These are phyloP conservation scores for Gracilariopsis chorda DNA, from an alignment of 23 red algal genomes.

Conservation along the genomic window DNA sequence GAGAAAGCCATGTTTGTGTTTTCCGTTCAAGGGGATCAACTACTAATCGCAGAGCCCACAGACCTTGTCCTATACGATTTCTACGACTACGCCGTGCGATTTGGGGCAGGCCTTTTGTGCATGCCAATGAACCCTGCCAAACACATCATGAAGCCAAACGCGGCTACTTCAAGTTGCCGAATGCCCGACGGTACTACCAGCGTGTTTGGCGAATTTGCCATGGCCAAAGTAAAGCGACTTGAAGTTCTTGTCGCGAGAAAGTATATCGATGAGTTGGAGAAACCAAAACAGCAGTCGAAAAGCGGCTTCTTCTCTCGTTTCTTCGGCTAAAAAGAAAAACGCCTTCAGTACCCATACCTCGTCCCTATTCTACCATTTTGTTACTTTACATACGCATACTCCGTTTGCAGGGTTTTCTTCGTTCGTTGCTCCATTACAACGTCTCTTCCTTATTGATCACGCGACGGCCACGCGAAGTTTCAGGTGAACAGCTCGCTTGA, in stretches of 20 bases:
- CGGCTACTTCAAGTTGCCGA: slow-evolving; percentile 17
- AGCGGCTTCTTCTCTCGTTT: slow-evolving; percentile 30
- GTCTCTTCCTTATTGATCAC: not conserved
- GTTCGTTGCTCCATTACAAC: not conserved
- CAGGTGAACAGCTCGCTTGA: slow-evolving; percentile 48
- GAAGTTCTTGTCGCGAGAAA: slow-evolving; percentile 34
- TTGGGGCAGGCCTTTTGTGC: slow-evolving; percentile 41
- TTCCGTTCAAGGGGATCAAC: not conserved
- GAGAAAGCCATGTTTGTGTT: slow-evolving; percentile 40
- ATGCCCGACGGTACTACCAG: slow-evolving; percentile 40
- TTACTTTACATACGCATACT: no score
- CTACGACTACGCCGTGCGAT: slow-evolving; percentile 59
- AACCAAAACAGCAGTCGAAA: not conserved
- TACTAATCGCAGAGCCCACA: slow-evolving; percentile 20
- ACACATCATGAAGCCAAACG: slow-evolving; percentile 39
- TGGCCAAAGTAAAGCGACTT: slow-evolving; percentile 35
- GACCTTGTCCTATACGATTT: slow-evolving; percentile 54
- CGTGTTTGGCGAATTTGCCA: slow-evolving; percentile 38
- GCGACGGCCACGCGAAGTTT: slow-evolving; percentile 36
- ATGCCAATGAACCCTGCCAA: slow-evolving; percentile 67
- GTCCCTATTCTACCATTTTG: no score
- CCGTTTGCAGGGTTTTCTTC: no score
- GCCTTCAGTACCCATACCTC: no score
- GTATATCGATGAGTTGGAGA: slow-evolving; percentile 1
- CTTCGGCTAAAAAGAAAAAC: slow-evolving; percentile 48